Base-by-base conservation (phyloP, 2,329 filamentous ascomycete species). In the Talaromyces amestolkiae region DNA sequence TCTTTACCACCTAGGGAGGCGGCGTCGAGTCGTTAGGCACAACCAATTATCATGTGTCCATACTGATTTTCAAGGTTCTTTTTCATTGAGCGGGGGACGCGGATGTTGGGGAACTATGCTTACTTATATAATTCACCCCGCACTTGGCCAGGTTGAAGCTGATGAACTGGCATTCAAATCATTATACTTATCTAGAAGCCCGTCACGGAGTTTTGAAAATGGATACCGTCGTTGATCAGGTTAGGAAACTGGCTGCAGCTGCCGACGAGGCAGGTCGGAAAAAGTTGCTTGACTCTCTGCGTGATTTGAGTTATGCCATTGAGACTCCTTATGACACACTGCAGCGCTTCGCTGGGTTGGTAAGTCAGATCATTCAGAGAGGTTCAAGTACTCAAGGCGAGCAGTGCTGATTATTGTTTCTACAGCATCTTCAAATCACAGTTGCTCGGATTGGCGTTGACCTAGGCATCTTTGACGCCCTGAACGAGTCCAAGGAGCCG, bases 191-290 rank as follows among this genome's bases (percentile, higher is more conserved):
- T 43, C 17, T 10, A 9, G 17, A 43, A 3, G 3, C 17, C n/a
- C 9, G 17, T 43, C 17, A 43, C 41, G 9, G 41, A 19, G 4
- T 43, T 15, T 47, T 15, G 3, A n/a, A 58, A 8, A 63, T 63
- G 61, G 61, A 63, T 39, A 3, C 35, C 11, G 47, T 63, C 31
- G 31, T 49, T 24, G 61, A 27, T 72, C 67, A 71, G 37, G 61
- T 71, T 24, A 51, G 61, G 5, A 24, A 31, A 2, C 43, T 69
- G 37, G 71, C 68, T 13, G 9, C 35, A 10, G 9, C 9, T 37
- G 35, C 35, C 35, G 35, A 37, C 35, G 35, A 37, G 35, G 35
- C 35, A 7, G 9, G 11, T 3, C 35, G 35, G 9, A 10, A 37
- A 10, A 10, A 37, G 3, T 10, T 37, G 9, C 35, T 37, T 10